phyloP scores from a whole-genome alignment of 805 yeast species.

The Nakazawaea peltata region DNA sequence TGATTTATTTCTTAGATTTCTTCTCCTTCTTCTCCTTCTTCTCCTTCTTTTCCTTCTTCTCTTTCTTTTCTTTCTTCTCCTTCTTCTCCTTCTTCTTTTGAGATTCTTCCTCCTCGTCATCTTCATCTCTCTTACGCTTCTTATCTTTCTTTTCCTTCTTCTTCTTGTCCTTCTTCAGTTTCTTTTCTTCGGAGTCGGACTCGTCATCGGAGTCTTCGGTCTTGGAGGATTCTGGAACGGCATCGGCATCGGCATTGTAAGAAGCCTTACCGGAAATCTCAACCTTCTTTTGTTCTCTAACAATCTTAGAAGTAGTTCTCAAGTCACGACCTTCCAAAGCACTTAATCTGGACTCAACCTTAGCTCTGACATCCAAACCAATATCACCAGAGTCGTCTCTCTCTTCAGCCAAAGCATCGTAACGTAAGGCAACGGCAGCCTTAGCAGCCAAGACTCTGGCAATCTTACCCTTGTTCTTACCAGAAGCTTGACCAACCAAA shows the following conservation, averaged over 20 bases:
- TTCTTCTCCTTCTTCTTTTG: slow-evolving; percentile 17
- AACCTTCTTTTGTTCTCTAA: slow-evolving; percentile 78
- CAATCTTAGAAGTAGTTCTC: slow-evolving; percentile 80
- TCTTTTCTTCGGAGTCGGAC: slow-evolving; percentile 11
- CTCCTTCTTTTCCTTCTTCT: slow-evolving; percentile 16
- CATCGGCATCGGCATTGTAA: slow-evolving; percentile 94
- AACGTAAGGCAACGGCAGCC: slow-evolving; percentile 94
- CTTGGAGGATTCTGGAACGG: slow-evolving; percentile 29
- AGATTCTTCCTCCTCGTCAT: slow-evolving; percentile 18
- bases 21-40: slow-evolving; percentile 16
- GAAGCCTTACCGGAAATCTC: slow-evolving; percentile 79
- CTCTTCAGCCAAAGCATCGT: slow-evolving; percentile 95
- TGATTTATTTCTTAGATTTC: no score
- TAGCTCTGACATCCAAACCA: slow-evolving; percentile 85
- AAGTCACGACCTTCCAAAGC: slow-evolving; percentile 95
- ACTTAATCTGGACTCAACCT: slow-evolving; percentile 91
- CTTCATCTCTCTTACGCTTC: slow-evolving; percentile 17
- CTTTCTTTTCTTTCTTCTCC: slow-evolving; percentile 15
- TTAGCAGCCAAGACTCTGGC: slow-evolving; percentile 98
- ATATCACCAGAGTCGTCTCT: slow-evolving; percentile 93
- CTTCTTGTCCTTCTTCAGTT: slow-evolving; percentile 19
- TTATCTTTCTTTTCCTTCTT: slow-evolving; percentile 13
- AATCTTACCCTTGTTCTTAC: slow-evolving; percentile 97
- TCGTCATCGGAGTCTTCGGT: slow-evolving; percentile 16
- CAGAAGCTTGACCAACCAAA: slow-evolving; percentile 95